Conservation (phyloP, 2,329 filamentous ascomycete genomes). For the Apiospora pterosperma region DNA sequence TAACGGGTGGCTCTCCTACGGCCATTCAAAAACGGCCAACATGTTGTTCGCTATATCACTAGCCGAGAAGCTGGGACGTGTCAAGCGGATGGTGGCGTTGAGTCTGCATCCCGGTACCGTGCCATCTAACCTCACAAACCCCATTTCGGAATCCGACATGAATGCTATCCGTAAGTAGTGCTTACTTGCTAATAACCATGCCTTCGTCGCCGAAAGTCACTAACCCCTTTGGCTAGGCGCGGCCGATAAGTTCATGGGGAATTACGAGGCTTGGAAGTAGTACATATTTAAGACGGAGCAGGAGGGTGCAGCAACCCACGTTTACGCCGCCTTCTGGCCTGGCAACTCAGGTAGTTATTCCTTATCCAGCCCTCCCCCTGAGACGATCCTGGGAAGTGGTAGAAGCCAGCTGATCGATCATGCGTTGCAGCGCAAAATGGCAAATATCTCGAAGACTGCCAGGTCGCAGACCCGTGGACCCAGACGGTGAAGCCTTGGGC, state of each 20-base stretch:
- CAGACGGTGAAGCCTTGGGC: slow-evolving; percentile 21
- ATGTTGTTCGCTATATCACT: slow-evolving; percentile 20
- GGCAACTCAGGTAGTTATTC: no score
- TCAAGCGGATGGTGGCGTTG: slow-evolving; percentile 18
- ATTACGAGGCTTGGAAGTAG: slow-evolving; percentile 21
- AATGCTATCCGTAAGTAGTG: not conserved
- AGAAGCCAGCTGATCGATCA: no score
- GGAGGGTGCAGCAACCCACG: slow-evolving; percentile 27
- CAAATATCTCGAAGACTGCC: slow-evolving; percentile 24
- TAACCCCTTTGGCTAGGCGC: no score
- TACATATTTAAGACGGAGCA: slow-evolving; percentile 21
- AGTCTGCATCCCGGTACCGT: slow-evolving; percentile 33
- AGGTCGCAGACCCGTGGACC: slow-evolving; percentile 21
- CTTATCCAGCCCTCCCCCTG: no score
- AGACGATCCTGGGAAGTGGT: no score
- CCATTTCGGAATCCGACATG: slow-evolving; percentile 7
- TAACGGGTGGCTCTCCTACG: slow-evolving; percentile 29
- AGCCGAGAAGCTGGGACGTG: slow-evolving; percentile 17
- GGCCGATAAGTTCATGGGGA: slow-evolving; percentile 7
- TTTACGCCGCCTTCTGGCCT: slow-evolving; percentile 31
- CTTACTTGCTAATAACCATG: no score
- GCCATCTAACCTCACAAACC: slow-evolving; percentile 11
- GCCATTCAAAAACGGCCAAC: slow-evolving; percentile 35
- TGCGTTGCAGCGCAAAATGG: slow-evolving; percentile 21
- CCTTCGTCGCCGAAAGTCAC: no score